Percentiles rank a stretch among this genome's conserved stretches.
Evolutionary conservation across 495 filamentous ascomycete species (phyloP).

Genomic region (Hypoxylon lenormandii): DNA sequence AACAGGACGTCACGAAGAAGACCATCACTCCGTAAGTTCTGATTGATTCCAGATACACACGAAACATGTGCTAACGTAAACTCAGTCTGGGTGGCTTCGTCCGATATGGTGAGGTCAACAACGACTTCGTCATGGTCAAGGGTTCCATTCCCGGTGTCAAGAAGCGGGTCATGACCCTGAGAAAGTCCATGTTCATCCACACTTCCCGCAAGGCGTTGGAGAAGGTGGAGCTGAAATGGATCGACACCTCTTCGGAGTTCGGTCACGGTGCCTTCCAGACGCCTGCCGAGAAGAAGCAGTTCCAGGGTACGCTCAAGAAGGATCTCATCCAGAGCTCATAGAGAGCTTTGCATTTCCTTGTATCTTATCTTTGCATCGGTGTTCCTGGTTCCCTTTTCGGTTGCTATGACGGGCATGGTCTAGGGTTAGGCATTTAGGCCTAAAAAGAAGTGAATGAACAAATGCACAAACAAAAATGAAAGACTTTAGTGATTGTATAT

Average conservation of each 20-base stretch:
- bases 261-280: slow-evolving; percentile 99
- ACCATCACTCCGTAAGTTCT: slow-evolving; percentile 94
- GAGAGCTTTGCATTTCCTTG: slow-evolving; percentile 60
- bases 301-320: slow-evolving; percentile 99
- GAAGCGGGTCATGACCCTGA: slow-evolving; percentile 99
- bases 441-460: slow-evolving; percentile 55
- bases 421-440: slow-evolving; percentile 59
- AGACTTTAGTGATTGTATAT: slow-evolving; percentile 25
- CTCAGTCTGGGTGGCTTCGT: slow-evolving; percentile 96
- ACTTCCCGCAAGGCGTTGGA: slow-evolving; percentile 92
- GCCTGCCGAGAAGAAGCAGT: slow-evolving; percentile 91
- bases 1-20: slow-evolving; percentile 98
- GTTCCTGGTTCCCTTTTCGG: slow-evolving; percentile 64
- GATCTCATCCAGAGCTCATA: slow-evolving; percentile 81
- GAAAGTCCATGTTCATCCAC: slow-evolving; percentile 99
- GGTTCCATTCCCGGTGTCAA: slow-evolving; percentile 96
- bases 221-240: slow-evolving; percentile 99
- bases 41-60: not conserved
- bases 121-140: slow-evolving; percentile 99
- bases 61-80: slow-evolving; percentile 48
- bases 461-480: slow-evolving; percentile 60
- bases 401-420: slow-evolving; percentile 59
- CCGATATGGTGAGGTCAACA: slow-evolving; percentile 98
- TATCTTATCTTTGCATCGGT: slow-evolving; percentile 69
- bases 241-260: slow-evolving; percentile 99